Percentiles rank a stretch among this genome's conserved stretches.
These are phyloP conservation scores for Arachnomyces sp. DNA, from an alignment of 2,329 filamentous ascomycete genomes.

Conservation along the genomic window DNA sequence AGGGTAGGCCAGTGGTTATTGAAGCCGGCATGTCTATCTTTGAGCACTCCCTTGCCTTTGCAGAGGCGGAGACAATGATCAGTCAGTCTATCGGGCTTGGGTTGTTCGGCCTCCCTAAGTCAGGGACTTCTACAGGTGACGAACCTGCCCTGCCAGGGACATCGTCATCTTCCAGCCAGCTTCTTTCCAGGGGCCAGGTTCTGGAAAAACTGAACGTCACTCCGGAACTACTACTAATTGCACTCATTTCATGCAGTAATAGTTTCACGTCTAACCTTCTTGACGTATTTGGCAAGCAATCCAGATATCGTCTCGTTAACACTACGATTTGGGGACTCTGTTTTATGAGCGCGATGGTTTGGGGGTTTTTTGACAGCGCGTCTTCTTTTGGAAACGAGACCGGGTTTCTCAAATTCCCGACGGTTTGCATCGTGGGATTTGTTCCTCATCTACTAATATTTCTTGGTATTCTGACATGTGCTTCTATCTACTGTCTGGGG, in stretches of 20 bases:
- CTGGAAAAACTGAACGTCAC: slow-evolving; percentile 78
- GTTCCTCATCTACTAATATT: slow-evolving; percentile 88
- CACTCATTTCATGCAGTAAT: slow-evolving; percentile 80
- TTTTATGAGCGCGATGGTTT: slow-evolving; percentile 79
- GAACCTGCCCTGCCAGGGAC: slow-evolving; percentile 26
- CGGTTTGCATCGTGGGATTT: slow-evolving; percentile 90
- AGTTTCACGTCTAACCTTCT: slow-evolving; percentile 78
- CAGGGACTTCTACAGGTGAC: slow-evolving; percentile 36
- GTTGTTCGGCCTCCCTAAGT: slow-evolving; percentile 48
- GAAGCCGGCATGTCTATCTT: slow-evolving; percentile 96
- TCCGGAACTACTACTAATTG: slow-evolving; percentile 79
- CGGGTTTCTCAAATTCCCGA: slow-evolving; percentile 78
- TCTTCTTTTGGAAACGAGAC: slow-evolving; percentile 37
- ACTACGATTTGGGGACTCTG: slow-evolving; percentile 85
- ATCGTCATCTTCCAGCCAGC: slow-evolving; percentile 28
- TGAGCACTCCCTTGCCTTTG: slow-evolving; percentile 91
- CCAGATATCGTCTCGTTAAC: slow-evolving; percentile 71
- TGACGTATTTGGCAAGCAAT: slow-evolving; percentile 72
- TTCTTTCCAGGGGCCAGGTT: slow-evolving; percentile 47
- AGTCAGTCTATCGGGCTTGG: slow-evolving; percentile 70
- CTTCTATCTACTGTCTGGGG: slow-evolving; percentile 68
- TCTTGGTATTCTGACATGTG: slow-evolving; percentile 67
- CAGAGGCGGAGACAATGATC: slow-evolving; percentile 85
- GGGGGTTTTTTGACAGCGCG: slow-evolving; percentile 54
- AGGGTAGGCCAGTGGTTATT: slow-evolving; percentile 69